These are phyloP conservation scores for Blastobotrys persicus DNA, from an alignment of 1,139 yeast genomes.

Conservation along the genomic window DNA sequence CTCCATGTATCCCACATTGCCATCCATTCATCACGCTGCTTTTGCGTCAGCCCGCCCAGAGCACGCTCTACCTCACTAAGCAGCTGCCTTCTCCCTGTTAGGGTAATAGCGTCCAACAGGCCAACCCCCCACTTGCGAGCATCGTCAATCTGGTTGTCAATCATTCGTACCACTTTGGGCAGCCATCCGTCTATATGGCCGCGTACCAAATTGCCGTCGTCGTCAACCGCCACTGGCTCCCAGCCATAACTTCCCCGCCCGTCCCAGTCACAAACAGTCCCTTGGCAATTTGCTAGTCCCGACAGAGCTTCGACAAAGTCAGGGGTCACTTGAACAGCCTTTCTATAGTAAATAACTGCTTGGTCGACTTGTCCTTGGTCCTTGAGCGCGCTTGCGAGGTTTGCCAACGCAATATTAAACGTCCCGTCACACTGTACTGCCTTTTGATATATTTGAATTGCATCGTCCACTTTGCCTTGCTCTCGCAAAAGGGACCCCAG, in stretches of 20 bases:
- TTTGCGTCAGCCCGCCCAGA: slow-evolving; percentile 24
- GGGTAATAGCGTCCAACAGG: slow-evolving; percentile 20
- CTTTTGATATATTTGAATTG: slow-evolving; percentile 34
- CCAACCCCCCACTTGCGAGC: slow-evolving; percentile 36
- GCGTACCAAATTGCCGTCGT: slow-evolving; percentile 26
- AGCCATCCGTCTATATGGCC: slow-evolving; percentile 34
- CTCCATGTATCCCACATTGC: slow-evolving; percentile 24
- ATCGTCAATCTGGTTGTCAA: slow-evolving; percentile 30
- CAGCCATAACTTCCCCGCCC: slow-evolving; percentile 36
- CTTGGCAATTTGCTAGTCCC: slow-evolving; percentile 36
- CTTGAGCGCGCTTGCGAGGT: slow-evolving; percentile 36
- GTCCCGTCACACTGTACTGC: slow-evolving; percentile 36
- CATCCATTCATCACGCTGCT: slow-evolving; percentile 23
- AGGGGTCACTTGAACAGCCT: slow-evolving; percentile 35
- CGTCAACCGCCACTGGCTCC: slow-evolving; percentile 33
- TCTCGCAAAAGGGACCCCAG: slow-evolving; percentile 37
- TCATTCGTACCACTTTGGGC: slow-evolving; percentile 27
- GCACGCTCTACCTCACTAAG: slow-evolving; percentile 24
- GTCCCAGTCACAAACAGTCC: slow-evolving; percentile 37
- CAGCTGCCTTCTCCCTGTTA: slow-evolving; percentile 18
- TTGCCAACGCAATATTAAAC: slow-evolving; percentile 37
- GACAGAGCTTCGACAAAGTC: slow-evolving; percentile 36
- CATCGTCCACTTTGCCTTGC: slow-evolving; percentile 34
- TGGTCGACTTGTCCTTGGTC: slow-evolving; percentile 37
- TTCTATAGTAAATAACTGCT: slow-evolving; percentile 33